Base-by-base conservation (phyloP, 306 rosid species). In the Rubus parviflorus region DNA sequence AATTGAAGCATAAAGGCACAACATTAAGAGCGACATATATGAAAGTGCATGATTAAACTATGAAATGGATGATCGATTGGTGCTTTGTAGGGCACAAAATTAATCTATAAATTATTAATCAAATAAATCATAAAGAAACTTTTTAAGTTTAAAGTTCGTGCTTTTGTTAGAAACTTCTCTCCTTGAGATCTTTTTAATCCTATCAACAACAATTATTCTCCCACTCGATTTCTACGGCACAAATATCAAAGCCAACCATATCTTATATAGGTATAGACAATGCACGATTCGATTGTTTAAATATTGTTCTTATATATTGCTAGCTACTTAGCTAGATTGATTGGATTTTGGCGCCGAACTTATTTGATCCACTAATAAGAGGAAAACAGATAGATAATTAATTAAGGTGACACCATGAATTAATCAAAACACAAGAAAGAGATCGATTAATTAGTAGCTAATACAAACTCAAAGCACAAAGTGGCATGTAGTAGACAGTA, bases 131-230 rank as follows among this genome's bases (percentile, higher is more conserved):
- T 22, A 73, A 41, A 30, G 35, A 2, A 57, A 15, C 41, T 5
- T 1, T 38, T 22, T 7, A 6, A 48, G 56, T 14, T 23, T 9
- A 73, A 54, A 22, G 38, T 19, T 65, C 14, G 46, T n/a, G 65
- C 42, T 45, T 54, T 72, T 38, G 52, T 23, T 45, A 69, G 72
- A 69, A 69, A 52, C 80, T 75, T 81, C 47, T 66, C 52, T 10
- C 49, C 41, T 17, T 11, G 54, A 64, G 12, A 16, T 52, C 41
- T 61, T 3, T 45, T 15, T 70, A 53, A 43, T 41, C 54, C 38
- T 42, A 20, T 68, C 45, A 64, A 49, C 51, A 65, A 49, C 70
- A 65, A 65, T 46, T 67, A 81, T 77, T 81, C 65, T 67, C 42
- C 63, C 77, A 40, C 40, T 61, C 35, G 35, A 1, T 30, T 8